Evolutionary conservation across 345 rosid species (phyloP), one percentile per base, ranked within the genome.

Genomic region (Hirschfeldia incana): DNA sequence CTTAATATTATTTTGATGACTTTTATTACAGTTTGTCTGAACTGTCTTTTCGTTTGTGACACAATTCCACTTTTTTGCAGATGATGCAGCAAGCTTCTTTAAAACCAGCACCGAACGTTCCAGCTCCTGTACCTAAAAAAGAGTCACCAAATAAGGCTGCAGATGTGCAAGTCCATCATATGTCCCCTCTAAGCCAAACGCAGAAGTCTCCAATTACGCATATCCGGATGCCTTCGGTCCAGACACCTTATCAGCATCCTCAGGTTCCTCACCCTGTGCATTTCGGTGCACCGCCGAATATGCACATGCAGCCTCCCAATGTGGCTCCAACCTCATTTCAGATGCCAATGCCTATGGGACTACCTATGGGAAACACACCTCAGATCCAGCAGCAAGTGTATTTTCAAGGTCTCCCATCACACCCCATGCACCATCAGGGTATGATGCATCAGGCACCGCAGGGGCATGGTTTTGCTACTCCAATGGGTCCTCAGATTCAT

Each of bases 371-470:
- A 44, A 92, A 76, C 87, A 84, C 87, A 53, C 60, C 60, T 53
- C 60, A 53, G 60, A 53, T 53, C 60, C 60, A 53, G 27, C 60
- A 53, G 11, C 60, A 53, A 17, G 26, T 53, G 60, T 53, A 16
- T 53, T 53, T 53, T 53, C 60, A 16, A 53, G 11, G 60, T 77
- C 87, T 91, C 63, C 91, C 86, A 34, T 76, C 88, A 8, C 97
- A 88, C 79, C 89, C 89, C 26, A 66, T 91, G 88, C 94, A 85
- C 80, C 86, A 91, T 74, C 98, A 88, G 79, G 90, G 94, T 69
- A 87, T 92, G 79, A 90, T 89, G 81, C 98, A 89, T 84, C 99
- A 91, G 85, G 86, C 89, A 9, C 98, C 89, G 8, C 98, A 88
- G 84, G 89, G 93, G 70, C 74, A 91, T 84, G 63, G 87, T 80